Evolutionary conservation across 768 basidiomycete genomes (phyloP).

Genomic region (Hypholoma sublateritium): DNA sequence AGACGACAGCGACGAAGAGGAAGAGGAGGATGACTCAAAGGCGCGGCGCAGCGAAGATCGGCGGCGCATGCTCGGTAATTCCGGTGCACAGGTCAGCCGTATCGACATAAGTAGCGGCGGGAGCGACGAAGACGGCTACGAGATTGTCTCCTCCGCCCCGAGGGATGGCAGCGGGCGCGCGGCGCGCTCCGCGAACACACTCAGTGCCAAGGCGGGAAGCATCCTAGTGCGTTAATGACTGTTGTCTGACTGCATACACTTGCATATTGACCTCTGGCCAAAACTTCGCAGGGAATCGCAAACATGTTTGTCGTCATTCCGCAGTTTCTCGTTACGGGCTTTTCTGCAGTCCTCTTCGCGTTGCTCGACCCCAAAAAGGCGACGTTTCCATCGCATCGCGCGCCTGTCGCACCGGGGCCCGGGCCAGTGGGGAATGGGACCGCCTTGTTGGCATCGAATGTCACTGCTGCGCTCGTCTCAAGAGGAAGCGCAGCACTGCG

Average conservation of each 20-base stretch:
- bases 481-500: conserved; percentile 4
- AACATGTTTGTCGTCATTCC: conserved; percentile 94
- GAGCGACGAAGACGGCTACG: conserved; percentile 30
- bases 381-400: conserved; percentile 35
- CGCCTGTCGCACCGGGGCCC: conserved; percentile 21
- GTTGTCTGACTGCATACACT: background rate
- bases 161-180: conserved; percentile 9
- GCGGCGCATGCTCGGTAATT: conserved; percentile 37
- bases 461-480: conserved; percentile 12
- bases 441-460: conserved; percentile 6
- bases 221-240: conserved; percentile 59
- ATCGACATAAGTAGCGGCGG: conserved; percentile 32
- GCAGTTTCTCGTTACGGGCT: conserved; percentile 88
- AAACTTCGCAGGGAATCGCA: conserved; percentile 74
- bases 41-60: conserved; percentile 18
- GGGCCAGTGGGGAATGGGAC: conserved; percentile 20
- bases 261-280: background rate
- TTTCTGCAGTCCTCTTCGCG: conserved; percentile 85
- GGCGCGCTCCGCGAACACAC: conserved; percentile 9
- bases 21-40: conserved; percentile 23
- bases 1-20: conserved; percentile 27
- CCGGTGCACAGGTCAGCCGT: conserved; percentile 49
- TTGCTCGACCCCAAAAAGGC: conserved; percentile 70
- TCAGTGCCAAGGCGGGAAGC: conserved; percentile 86
- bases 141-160: conserved; percentile 18